A percentile compares a stretch with the other conserved stretches of the same genome.
These are phyloP conservation scores for Hsuehochloa calcarea DNA, from an alignment of 176 grass and related monocot species.

Conservation along the genomic window DNA sequence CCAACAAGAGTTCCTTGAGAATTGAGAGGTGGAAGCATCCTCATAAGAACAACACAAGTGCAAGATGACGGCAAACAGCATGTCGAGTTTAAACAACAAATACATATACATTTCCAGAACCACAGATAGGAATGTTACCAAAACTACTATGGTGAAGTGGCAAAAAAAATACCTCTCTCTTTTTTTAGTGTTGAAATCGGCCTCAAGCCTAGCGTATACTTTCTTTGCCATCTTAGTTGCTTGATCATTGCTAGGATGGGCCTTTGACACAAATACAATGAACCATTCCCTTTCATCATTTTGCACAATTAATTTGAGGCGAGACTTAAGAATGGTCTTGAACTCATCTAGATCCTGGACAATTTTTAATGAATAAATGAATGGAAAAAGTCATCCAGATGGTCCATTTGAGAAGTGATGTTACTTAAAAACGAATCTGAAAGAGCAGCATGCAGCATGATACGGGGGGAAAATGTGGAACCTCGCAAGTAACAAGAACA, in stretches of 20 bases:
- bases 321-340: conserved; percentile 94
- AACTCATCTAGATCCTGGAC: conserved; percentile 94
- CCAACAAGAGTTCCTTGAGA: conserved; percentile 9
- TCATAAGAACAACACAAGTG: conserved; percentile 18
- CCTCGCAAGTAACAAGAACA: conserved; percentile 93
- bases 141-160: neutral
- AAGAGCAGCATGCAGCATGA: conserved; percentile 12
- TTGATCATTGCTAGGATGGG: conserved; percentile 84
- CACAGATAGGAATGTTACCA: neutral
- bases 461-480: neutral
- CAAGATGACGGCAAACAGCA: neutral
- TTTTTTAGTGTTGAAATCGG: conserved; percentile 97
- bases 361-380: conserved; percentile 9
- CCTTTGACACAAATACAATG: conserved; percentile 91
- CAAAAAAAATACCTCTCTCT: conserved; percentile 73
- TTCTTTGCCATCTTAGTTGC: conserved; percentile 95
- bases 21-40: neutral
- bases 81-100: conserved; percentile 15
- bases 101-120: conserved; percentile 6
- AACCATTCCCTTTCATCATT: conserved; percentile 99
- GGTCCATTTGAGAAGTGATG: conserved; percentile 7
- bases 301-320: conserved; percentile 97
- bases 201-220: conserved; percentile 84
- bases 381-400: conserved; percentile 20
- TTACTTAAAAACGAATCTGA: conserved; percentile 19